Evolutionary conservation across 371 early-diverging fungal genomes (phyloP).

Genomic region (Choanephora cucurbitarum): DNA sequence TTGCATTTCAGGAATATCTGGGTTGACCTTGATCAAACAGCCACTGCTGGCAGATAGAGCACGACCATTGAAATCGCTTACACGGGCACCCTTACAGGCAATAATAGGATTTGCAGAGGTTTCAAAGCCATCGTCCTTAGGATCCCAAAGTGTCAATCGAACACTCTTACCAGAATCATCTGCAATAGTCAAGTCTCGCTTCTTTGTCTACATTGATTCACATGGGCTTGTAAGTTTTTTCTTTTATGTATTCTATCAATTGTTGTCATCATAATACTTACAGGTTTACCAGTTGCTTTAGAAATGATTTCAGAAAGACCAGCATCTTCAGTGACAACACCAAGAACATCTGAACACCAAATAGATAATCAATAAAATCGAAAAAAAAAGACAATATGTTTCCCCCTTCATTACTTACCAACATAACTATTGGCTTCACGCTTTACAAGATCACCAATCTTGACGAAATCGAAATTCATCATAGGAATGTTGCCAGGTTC

Average conservation of each 20-base stretch:
- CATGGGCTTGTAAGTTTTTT: too few species aligned
- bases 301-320: constrained; percentile 67
- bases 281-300: constrained; percentile 69
- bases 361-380: constrained; percentile 1
- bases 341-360: constrained; percentile 90
- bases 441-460: constrained; percentile 62
- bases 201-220: constrained; percentile 60
- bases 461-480: constrained; percentile 70
- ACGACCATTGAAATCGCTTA: constrained; percentile 88
- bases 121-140: constrained; percentile 72
- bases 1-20: constrained; percentile 84
- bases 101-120: constrained; percentile 62
- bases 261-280: constrained; percentile 30
- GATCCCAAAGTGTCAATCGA: constrained; percentile 90
- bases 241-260: not conserved
- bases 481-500: constrained; percentile 65
- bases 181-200: constrained; percentile 84
- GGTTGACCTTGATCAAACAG: constrained; percentile 69
- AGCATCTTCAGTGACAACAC: constrained; percentile 70
- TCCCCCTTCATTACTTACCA: constrained; percentile 43
- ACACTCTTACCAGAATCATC: constrained; percentile 79
- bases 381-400: not conserved
- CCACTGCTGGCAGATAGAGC: constrained; percentile 63
- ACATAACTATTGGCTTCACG: constrained; percentile 67
- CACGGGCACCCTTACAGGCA: constrained; percentile 81